Evolutionary conservation across 2,329 filamentous ascomycete species (phyloP).

Genomic region (Lomentospora prolificans): DNA sequence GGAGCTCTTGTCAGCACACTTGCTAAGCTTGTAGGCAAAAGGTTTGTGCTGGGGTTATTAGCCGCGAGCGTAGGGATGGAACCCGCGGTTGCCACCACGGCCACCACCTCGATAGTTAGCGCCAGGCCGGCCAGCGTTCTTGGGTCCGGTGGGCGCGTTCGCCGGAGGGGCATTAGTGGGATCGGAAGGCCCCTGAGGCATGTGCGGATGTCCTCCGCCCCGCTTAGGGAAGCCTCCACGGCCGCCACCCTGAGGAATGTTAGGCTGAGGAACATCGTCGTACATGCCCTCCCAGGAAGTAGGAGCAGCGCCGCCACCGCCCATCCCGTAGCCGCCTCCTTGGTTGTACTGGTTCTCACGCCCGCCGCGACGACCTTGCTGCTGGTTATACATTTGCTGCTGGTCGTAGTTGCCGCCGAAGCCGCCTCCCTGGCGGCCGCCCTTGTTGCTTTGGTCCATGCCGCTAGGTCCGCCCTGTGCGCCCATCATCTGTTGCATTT

Average conservation of each 20-base stretch:
- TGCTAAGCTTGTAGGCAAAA: no score
- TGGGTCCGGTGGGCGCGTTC: constrained; percentile 80
- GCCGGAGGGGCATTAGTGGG: constrained; percentile 39
- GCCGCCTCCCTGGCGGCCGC: constrained; percentile 8
- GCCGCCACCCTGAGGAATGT: constrained; percentile 26
- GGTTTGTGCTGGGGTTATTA: no score
- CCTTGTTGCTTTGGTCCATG: constrained; percentile 21
- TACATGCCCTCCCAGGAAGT: constrained; percentile 98
- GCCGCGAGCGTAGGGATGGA: constrained; percentile 60
- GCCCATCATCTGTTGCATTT: constrained; percentile 37
- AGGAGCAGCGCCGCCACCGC: constrained; percentile 43
- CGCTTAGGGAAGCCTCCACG: constrained; percentile 22
- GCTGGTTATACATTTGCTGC: constrained; percentile 16
- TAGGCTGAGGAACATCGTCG: constrained; percentile 81
- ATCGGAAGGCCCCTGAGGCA: constrained; percentile 29
- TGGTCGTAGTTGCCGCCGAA: constrained; percentile 8
- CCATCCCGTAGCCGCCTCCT: constrained; percentile 22
- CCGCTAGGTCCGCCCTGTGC: constrained; percentile 25
- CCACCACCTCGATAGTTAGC: constrained; percentile 91
- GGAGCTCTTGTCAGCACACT: no score
- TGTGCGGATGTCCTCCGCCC: constrained; percentile 28
- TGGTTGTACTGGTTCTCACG: constrained; percentile 19
- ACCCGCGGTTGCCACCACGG: constrained; percentile 63
- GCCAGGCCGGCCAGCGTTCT: constrained; percentile 85
- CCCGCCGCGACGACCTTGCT: constrained; percentile 38